Base-by-base conservation (phyloP, 2,329 filamentous ascomycete genomes). In the Diaporthe sp. region DNA sequence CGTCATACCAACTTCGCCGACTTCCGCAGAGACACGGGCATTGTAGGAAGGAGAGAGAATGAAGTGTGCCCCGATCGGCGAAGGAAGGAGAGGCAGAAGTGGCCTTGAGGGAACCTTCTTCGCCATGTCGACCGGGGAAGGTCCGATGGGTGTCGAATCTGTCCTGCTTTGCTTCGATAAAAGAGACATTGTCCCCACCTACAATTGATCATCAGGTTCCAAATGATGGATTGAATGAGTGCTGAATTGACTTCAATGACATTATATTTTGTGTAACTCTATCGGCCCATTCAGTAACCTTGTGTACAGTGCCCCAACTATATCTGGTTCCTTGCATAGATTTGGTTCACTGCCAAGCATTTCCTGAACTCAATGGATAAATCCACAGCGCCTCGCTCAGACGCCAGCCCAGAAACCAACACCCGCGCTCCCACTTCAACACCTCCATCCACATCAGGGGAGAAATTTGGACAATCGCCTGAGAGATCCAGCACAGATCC, bases 211-310 rank as follows among this genome's bases (percentile, higher is more conserved):
- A n/a, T n/a, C n/a, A n/a, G n/a, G n/a, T 12, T 40, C 35, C 17
- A 60, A 3, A 15, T n/a, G 52, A 55, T 33, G 15, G 19, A n/a
- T n/a, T 42, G n/a, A 42, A 61, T 15, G 33, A 25, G 58, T 38
- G 42, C 33, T 68, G 45, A 54, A 38, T 28, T 54, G 64, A 40
- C 30, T 54, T 38, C 45, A 54, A 54, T 30, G 47, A n/a, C 33
- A 38, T 30, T 17, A 68, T 38, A n/a, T 28, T 30, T 52, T 68
- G 64, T 68, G 64, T 68, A 68, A 68, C 45, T n/a, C 64, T 52
- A 67, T 52, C 45, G 12, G n/a, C 22, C 45, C 45, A 38, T 45
- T 33, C n/a, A 52, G 22, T 30, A 67, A 38, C 30, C 22, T 19
- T 13, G 42, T 6, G n/a, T 40, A 22, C 28, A n/a, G n/a, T n/a